Evolutionary conservation across 2,329 filamentous ascomycete genomes (phyloP).

Genomic region (Colletotrichum sp.): DNA sequence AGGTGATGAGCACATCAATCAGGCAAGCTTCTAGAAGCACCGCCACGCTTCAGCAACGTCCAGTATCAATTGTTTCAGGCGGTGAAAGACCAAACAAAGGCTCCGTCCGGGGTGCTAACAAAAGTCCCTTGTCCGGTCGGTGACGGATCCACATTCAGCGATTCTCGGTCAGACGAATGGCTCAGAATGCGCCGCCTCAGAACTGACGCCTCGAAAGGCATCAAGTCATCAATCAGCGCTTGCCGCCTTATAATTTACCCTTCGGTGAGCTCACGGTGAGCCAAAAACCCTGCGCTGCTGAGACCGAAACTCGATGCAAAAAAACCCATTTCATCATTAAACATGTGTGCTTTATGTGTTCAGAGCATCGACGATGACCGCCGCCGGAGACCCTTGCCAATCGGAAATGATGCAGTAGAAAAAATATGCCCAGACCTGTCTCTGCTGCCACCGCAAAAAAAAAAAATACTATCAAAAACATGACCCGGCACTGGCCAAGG

Average conservation of each 20-base stretch:
- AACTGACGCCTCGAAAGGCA: neutral
- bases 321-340: neutral
- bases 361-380: neutral
- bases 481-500: neutral
- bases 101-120: neutral
- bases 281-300: neutral
- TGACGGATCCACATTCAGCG: neutral
- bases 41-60: too few relatives aligned
- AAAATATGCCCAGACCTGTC: neutral
- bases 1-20: neutral
- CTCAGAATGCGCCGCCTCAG: neutral
- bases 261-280: neutral
- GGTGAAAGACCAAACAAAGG: too few relatives aligned
- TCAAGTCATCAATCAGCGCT: neutral
- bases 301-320: neutral
- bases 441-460: neutral
- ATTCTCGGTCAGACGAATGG: neutral
- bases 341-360: neutral
- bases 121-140: neutral
- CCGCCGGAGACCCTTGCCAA: neutral
- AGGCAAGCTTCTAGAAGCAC: neutral
- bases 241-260: neutral
- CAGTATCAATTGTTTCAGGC: too few relatives aligned
- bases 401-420: neutral
- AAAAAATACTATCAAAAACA: neutral